phyloP scores from a whole-genome alignment of 768 basidiomycete species.

The Tylopilus vinaceipallidus region DNA sequence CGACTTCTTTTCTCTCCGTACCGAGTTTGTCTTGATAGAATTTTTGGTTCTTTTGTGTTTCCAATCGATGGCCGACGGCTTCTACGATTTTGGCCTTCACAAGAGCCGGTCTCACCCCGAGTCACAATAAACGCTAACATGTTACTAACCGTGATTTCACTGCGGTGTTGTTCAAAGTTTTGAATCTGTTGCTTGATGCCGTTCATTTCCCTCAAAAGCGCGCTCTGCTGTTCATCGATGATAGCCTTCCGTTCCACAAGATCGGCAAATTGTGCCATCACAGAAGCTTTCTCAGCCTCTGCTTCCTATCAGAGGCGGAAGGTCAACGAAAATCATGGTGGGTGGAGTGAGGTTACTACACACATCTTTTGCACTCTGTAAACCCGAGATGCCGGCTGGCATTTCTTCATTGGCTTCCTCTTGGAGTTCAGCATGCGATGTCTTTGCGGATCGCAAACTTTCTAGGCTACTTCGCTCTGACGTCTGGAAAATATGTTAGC shows the following conservation, averaged over 20 bases:
- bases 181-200: constrained; percentile 47
- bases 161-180: constrained; percentile 47
- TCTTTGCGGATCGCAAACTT: constrained; percentile 34
- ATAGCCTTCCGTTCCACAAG: constrained; percentile 44
- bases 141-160: constrained; percentile 43
- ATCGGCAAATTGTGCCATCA: constrained; percentile 49
- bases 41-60: constrained; percentile 46
- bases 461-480: constrained; percentile 24
- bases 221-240: constrained; percentile 44
- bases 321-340: neutral
- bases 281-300: constrained; percentile 47
- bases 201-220: constrained; percentile 43
- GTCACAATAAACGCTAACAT: neutral
- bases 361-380: constrained; percentile 56
- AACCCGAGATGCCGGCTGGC: constrained; percentile 57
- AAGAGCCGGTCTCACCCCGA: neutral
- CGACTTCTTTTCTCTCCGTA: constrained; percentile 46
- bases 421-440: constrained; percentile 41
- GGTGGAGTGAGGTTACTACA: constrained; percentile 13
- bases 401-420: constrained; percentile 67
- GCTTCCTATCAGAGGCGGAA: constrained; percentile 44
- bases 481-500: constrained; percentile 9
- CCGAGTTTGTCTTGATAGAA: constrained; percentile 54
- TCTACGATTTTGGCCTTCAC: constrained; percentile 48
- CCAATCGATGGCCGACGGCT: constrained; percentile 47